These are phyloP conservation scores for Eragrostis tef DNA, from an alignment of 202 grass and related monocot genomes.

Conservation along the genomic window DNA sequence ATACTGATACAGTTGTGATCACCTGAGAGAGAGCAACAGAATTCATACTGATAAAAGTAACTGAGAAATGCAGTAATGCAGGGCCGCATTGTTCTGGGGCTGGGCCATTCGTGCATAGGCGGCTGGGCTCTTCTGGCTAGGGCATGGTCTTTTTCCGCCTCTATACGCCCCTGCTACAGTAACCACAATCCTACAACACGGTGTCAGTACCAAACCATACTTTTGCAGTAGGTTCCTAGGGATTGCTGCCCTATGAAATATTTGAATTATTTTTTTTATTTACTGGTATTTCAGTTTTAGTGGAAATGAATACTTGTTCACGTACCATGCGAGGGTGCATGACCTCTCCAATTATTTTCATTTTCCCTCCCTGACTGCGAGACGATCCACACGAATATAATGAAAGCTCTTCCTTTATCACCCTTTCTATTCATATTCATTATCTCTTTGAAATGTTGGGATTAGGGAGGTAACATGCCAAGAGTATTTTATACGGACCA, in stretches of 20 bases:
- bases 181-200: not conserved
- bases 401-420: not conserved
- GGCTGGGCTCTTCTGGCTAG: not conserved
- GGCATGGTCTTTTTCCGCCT: constrained; percentile 18
- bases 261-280: not conserved
- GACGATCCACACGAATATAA: not conserved
- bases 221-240: constrained; percentile 25
- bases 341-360: not conserved
- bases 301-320: not conserved
- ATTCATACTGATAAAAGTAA: not conserved
- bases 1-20: constrained; percentile 1
- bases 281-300: not conserved
- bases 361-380: not conserved
- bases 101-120: constrained; percentile 7
- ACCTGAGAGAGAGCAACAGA: constrained; percentile 17
- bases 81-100: constrained; percentile 5
- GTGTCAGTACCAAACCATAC: not conserved
- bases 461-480: constrained; percentile 36
- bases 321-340: not conserved
- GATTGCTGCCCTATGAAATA: constrained; percentile 8
- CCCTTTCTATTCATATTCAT: not conserved
- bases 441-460: constrained; percentile 28
- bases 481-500: constrained; percentile 2
- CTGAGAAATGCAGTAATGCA: constrained; percentile 30
- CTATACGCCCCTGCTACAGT: not conserved